Conservation (phyloP, 2,329 filamentous ascomycete genomes). For the Colletotrichum sp. region DNA sequence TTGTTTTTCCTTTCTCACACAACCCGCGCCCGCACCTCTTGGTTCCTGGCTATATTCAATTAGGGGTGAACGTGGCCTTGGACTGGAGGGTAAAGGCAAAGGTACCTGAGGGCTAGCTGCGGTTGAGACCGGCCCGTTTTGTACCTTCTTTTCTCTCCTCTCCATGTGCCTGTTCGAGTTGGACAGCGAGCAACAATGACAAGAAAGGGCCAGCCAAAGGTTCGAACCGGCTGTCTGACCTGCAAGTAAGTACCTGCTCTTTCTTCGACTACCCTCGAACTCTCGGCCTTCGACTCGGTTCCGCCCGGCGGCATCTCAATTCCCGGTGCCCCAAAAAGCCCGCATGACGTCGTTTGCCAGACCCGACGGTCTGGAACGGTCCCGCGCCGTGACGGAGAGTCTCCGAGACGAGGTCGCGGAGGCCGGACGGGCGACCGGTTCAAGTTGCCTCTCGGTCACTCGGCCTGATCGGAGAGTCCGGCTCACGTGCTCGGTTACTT, state of each 20-base stretch:
- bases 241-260: conserved; percentile 51
- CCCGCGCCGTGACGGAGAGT: background rate
- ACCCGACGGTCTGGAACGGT: background rate
- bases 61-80: background rate
- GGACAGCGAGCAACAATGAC: conserved; percentile 1
- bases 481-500: background rate
- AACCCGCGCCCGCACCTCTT: background rate
- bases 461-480: background rate
- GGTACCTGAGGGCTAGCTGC: background rate
- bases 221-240: conserved; percentile 56
- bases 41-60: background rate
- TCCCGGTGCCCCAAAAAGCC: background rate
- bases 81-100: background rate
- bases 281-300: background rate
- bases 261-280: background rate
- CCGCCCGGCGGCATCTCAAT: background rate
- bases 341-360: background rate
- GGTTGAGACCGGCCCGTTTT: background rate
- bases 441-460: background rate
- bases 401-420: background rate
- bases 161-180: background rate
- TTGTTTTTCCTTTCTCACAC: background rate
- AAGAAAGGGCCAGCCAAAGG: conserved; percentile 33
- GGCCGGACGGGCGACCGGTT: background rate
- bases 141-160: background rate